These are phyloP conservation scores for Dactylellina parvicollis DNA, from an alignment of 2,329 filamentous ascomycete species.

Conservation along the genomic window DNA sequence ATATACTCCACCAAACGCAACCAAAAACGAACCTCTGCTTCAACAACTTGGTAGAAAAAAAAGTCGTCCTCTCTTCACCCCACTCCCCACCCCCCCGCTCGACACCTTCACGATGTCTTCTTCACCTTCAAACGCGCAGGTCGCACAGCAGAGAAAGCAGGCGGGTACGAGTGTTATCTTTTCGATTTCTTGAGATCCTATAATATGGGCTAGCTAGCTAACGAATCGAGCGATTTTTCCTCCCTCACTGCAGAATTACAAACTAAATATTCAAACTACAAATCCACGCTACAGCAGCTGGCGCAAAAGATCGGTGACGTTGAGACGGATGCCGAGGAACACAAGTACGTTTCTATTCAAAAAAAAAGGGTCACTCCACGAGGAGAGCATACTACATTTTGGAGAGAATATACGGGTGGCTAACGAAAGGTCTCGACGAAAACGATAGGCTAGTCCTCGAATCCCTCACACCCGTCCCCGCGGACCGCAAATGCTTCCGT, in stretches of 20 bases:
- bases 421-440: background rate
- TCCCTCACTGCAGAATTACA: slow-evolving; percentile 73
- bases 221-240: background rate
- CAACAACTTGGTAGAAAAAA: no score
- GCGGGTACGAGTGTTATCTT: slow-evolving; percentile 57
- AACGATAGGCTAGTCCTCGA: slow-evolving; percentile 85
- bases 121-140: slow-evolving; percentile 31
- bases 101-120: slow-evolving; percentile 33
- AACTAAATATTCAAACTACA: slow-evolving; percentile 79
- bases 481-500: slow-evolving; percentile 94
- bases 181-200: slow-evolving; percentile 6
- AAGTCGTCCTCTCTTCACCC: no score
- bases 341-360: slow-evolving; percentile 79
- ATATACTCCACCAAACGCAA: slow-evolving; percentile 29
- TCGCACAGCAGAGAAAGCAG: slow-evolving; percentile 59
- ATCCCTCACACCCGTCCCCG: slow-evolving; percentile 82
- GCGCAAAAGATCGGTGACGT: slow-evolving; percentile 97
- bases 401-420: background rate
- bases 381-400: no score
- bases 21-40: slow-evolving; percentile 6
- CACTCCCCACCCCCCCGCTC: background rate
- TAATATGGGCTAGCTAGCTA: background rate
- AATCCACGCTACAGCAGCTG: slow-evolving; percentile 84
- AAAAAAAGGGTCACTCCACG: background rate
- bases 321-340: slow-evolving; percentile 95